Evolutionary conservation across 1,139 yeast genomes (phyloP), one percentile per base, ranked within the genome.

Genomic region (Yamadazyma atmosphaerica): DNA sequence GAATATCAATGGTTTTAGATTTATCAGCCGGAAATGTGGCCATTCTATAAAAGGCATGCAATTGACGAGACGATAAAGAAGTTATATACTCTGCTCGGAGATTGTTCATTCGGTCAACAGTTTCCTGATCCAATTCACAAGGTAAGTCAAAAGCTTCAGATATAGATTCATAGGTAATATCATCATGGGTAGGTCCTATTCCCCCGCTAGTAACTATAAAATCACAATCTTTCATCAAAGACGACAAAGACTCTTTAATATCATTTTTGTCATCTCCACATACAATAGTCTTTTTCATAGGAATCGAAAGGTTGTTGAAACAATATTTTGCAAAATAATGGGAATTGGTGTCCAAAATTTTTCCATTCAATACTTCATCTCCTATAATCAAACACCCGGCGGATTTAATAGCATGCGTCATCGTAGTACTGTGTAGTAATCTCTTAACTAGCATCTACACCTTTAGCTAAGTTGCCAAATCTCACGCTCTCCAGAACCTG

Each of bases 131-230:
- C 14, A 83, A 55, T 30, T 58, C 60, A 41, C 81, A 63, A 0
- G 74, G 74, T 9, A 84, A 58, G 2, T 61, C 61, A 51, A 71
- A 87, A 15, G 86, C 84, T 46, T 73, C 74, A 1, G 89, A 86
- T 12, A 87, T 57, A 4, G 84, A 74, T 36, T 79, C 80, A 57
- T 88, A 87, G 0, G 95, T 86, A 41, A 87, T 83, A 56, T 87
- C 96, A 55, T 87, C 96, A 52, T 87, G 95, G 0, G 96, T 88
- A 3, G 95, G 86, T 0, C 96, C 96, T 45, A 88, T 85, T 0
- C 87, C 88, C 2, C 96, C 96, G 13, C 88, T 78, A 1, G 96
- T 86, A 13, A 86, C 74, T 4, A 87, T 74, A 39, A 87, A 74
- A 52, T 86, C 92, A 49, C 81, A 81, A 34, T 74, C 65, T 15